Evolutionary conservation across 768 basidiomycete genomes (phyloP).

Genomic region (Mycena polygramma): DNA sequence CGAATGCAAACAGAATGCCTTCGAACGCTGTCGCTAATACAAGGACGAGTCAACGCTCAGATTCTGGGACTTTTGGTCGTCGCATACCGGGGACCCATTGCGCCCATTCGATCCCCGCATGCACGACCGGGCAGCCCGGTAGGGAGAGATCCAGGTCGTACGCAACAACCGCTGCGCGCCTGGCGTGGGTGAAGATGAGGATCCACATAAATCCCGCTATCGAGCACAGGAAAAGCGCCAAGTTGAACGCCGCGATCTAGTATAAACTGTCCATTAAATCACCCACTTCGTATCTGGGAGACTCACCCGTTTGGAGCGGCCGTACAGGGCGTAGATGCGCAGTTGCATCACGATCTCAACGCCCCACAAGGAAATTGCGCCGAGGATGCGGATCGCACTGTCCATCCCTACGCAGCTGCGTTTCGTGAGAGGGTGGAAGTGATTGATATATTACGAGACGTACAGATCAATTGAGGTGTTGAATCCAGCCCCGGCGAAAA

Average conservation of each 20-base stretch:
- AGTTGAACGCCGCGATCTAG: slow-evolving; percentile 56
- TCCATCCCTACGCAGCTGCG: slow-evolving; percentile 60
- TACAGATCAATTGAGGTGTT: slow-evolving; percentile 50
- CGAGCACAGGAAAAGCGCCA: slow-evolving; percentile 53
- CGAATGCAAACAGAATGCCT: slow-evolving; percentile 55
- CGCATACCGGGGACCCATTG: slow-evolving; percentile 59
- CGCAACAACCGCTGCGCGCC: slow-evolving; percentile 52
- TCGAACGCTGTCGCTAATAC: slow-evolving; percentile 46
- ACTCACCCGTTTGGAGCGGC: slow-evolving; percentile 54
- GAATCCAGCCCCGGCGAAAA: slow-evolving; percentile 55
- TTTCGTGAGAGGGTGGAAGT: too few species aligned
- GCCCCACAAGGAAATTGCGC: slow-evolving; percentile 61
- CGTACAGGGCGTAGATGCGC: slow-evolving; percentile 58
- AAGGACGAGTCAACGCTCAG: neutral
- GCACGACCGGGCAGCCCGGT: slow-evolving; percentile 57
- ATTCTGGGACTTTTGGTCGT: too few species aligned
- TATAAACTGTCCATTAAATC: neutral
- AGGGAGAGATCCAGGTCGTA: slow-evolving; percentile 51
- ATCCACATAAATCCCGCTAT: slow-evolving; percentile 59
- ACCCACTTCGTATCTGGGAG: neutral
- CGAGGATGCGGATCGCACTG: slow-evolving; percentile 57
- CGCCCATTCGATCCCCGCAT: slow-evolving; percentile 58
- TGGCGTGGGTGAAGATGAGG: slow-evolving; percentile 53
- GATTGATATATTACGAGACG: neutral
- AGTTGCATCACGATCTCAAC: slow-evolving; percentile 66